Evolutionary conservation across 352 stramenopile species (phyloP).

Genomic region (Peronospora belbahrii): DNA sequence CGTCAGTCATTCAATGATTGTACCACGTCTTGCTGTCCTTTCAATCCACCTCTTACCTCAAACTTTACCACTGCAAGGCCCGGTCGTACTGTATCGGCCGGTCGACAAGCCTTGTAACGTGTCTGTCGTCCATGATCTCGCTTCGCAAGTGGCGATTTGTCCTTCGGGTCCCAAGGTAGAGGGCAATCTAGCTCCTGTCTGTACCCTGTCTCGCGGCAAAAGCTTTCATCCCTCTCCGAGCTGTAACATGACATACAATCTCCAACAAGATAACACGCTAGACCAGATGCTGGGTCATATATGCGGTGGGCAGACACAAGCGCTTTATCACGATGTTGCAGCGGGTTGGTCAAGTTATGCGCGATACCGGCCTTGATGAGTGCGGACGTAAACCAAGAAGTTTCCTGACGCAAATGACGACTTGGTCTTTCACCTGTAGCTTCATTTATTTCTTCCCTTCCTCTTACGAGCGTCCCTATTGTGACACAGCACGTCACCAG

Average conservation of each 20-base stretch:
- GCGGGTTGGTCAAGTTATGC: slow-evolving; percentile 22
- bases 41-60: slow-evolving; percentile 37
- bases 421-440: background rate
- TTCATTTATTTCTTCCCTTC: background rate
- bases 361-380: background rate
- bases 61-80: slow-evolving; percentile 54
- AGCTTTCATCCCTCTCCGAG: slow-evolving; percentile 57
- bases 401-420: slow-evolving; percentile 12
- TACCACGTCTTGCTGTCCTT: background rate
- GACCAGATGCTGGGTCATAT: slow-evolving; percentile 52
- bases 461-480: slow-evolving; percentile 1
- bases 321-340: slow-evolving; percentile 23
- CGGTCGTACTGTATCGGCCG: slow-evolving; percentile 29
- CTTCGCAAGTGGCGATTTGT: slow-evolving; percentile 13
- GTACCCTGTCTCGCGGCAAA: slow-evolving; percentile 59
- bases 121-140: slow-evolving; percentile 28
- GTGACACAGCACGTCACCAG: slow-evolving; percentile 14
- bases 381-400: slow-evolving; percentile 5
- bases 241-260: slow-evolving; percentile 47
- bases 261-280: slow-evolving; percentile 49
- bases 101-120: slow-evolving; percentile 48
- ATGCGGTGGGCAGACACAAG: slow-evolving; percentile 35
- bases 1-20: background rate
- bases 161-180: slow-evolving; percentile 18
- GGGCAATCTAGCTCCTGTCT: slow-evolving; percentile 62